Percentiles rank a stretch among this genome's conserved stretches.
Evolutionary conservation across 192 early-diverging fungal genomes (phyloP).

Genomic region (Chytriomyces hyalinus): DNA sequence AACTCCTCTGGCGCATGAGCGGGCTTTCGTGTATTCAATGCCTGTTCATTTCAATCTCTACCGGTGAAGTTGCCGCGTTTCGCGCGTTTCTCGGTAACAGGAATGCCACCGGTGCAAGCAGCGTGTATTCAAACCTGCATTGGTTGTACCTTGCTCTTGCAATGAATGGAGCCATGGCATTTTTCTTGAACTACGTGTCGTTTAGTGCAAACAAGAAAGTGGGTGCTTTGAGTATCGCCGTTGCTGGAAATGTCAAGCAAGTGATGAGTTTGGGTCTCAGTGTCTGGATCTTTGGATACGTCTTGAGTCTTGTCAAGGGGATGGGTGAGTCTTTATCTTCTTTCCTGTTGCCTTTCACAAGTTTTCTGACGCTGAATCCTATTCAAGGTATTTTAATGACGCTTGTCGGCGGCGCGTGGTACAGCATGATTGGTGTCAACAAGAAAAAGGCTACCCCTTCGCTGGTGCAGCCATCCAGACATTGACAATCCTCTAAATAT

Average conservation of each 20-base stretch:
- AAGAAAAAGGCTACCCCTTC: not conserved
- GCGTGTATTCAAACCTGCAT: constrained; percentile 16
- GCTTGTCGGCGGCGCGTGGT: constrained; percentile 33
- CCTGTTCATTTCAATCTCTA: constrained; percentile 62
- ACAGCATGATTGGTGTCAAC: constrained; percentile 29
- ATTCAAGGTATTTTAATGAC: constrained; percentile 33
- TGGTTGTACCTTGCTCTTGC: constrained; percentile 59
- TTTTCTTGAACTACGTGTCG: constrained; percentile 82
- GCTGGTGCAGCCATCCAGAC: too few species aligned
- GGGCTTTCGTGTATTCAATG: constrained; percentile 79
- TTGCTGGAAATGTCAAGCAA: constrained; percentile 56
- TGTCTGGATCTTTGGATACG: constrained; percentile 36
- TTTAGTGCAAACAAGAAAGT: constrained; percentile 89
- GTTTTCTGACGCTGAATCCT: not conserved
- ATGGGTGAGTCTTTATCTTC: not conserved
- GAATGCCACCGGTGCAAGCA: not conserved
- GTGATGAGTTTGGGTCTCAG: constrained; percentile 29
- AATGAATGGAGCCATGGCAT: constrained; percentile 82
- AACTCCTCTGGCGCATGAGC: constrained; percentile 79
- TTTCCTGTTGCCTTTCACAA: not conserved
- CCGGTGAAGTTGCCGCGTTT: constrained; percentile 63
- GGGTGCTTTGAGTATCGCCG: constrained; percentile 82
- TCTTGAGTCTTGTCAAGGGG: constrained; percentile 29
- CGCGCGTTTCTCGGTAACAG: constrained; percentile 1
- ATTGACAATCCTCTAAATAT: too few species aligned